These are phyloP conservation scores for Orbilia ellipsospora DNA, from an alignment of 2,329 filamentous ascomycete genomes.

Conservation along the genomic window DNA sequence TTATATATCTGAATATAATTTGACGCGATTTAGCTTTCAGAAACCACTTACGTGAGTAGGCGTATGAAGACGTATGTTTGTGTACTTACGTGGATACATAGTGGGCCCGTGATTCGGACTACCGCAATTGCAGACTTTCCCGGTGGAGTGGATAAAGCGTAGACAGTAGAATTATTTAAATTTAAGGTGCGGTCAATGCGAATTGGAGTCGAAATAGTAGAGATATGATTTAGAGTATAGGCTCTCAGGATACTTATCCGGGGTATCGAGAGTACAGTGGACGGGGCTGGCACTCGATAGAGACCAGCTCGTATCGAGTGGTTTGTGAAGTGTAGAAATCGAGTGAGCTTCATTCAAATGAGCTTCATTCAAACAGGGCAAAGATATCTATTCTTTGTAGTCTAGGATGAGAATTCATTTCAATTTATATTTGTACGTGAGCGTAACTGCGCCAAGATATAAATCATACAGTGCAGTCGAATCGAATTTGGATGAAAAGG, in stretches of 20 bases:
- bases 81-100: slow-evolving; percentile 72
- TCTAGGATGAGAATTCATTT: neutral
- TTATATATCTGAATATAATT: slow-evolving; percentile 71
- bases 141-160: slow-evolving; percentile 86
- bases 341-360: slow-evolving; percentile 12
- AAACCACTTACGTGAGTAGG: too few relatives aligned
- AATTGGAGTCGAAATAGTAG: too few relatives aligned
- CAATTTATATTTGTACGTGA: neutral
- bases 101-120: slow-evolving; percentile 83
- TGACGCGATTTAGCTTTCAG: slow-evolving; percentile 2
- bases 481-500: slow-evolving; percentile 11
- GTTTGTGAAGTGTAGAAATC: slow-evolving; percentile 3
- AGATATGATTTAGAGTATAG: too few relatives aligned
- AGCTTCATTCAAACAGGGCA: slow-evolving; percentile 6
- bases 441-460: neutral
- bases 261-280: neutral
- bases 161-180: slow-evolving; percentile 73
- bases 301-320: slow-evolving; percentile 7
- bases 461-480: neutral
- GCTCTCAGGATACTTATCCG: too few relatives aligned
- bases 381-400: too few relatives aligned
- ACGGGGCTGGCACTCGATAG: neutral
- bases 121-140: slow-evolving; percentile 91
- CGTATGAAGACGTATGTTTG: slow-evolving; percentile 17
- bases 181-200: too few relatives aligned